phyloP scores from a whole-genome alignment of 306 rosid species.

The Alnus glutinosa region DNA sequence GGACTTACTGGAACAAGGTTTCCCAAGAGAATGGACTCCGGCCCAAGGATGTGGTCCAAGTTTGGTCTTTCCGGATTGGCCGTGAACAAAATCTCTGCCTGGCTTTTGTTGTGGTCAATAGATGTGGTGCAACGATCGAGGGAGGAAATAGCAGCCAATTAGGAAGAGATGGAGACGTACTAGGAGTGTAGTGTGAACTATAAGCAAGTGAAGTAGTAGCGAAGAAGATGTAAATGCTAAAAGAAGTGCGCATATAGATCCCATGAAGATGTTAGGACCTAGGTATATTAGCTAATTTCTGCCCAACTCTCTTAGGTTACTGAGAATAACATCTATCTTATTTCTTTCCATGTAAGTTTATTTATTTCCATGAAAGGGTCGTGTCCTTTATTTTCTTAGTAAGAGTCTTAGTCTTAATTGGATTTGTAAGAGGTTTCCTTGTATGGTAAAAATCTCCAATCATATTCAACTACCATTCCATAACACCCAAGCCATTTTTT shows the following conservation, averaged over 20 bases:
- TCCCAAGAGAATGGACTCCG: neutral
- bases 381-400: no score
- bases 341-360: no score
- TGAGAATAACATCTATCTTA: no score
- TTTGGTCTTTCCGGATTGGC: neutral
- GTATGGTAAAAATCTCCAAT: neutral
- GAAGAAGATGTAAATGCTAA: no score
- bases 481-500: neutral
- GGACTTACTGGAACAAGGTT: neutral
- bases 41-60: neutral
- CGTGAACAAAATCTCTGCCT: neutral
- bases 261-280: no score
- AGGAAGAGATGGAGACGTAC: neutral
- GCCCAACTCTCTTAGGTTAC: no score
- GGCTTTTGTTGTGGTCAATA: neutral
- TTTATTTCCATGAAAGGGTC: no score
- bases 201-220: no score
- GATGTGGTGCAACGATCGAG: neutral
- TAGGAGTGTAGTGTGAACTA: neutral
- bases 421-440: no score
- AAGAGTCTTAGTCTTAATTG: no score
- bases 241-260: no score
- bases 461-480: conserved; percentile 22
- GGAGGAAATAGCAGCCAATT: neutral
- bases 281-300: no score